Conservation (phyloP, 208 protist species). For the Leishmania tarentolae region DNA sequence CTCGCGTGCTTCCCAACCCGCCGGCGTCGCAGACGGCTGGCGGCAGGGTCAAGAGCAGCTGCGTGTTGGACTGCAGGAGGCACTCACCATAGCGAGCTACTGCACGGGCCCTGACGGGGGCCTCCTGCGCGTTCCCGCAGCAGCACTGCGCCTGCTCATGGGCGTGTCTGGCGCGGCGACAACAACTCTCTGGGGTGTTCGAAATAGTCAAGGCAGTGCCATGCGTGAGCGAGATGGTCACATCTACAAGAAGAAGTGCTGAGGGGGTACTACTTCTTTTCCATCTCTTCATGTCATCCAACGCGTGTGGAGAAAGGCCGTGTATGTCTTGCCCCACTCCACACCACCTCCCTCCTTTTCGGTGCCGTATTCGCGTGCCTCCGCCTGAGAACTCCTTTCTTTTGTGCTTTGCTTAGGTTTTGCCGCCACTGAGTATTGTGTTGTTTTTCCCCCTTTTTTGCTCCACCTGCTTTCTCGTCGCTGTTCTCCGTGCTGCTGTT, state of each 20-base stretch:
- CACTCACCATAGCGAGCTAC: slow-evolving; percentile 31
- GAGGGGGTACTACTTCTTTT: not conserved
- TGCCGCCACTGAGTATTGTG: not conserved
- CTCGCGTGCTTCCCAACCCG: slow-evolving; percentile 28
- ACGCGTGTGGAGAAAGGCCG: not conserved
- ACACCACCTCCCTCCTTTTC: not conserved
- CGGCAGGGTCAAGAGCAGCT: slow-evolving; percentile 34
- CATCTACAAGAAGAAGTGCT: slow-evolving; percentile 35
- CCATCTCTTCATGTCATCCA: not conserved
- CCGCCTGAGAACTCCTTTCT: not conserved
- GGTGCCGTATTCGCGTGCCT: not conserved
- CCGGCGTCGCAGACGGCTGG: slow-evolving; percentile 27
- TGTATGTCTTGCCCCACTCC: not conserved
- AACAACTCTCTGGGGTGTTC: slow-evolving; percentile 37
- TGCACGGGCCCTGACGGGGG: slow-evolving; percentile 31
- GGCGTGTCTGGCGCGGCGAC: slow-evolving; percentile 40
- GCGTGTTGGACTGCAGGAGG: slow-evolving; percentile 30
- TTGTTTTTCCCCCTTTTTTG: not conserved
- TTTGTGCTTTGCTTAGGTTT: slow-evolving; percentile 8
- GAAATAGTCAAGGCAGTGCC: slow-evolving; percentile 31
- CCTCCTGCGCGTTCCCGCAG: slow-evolving; percentile 35
- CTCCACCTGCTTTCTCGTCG: not conserved
- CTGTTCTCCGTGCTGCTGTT: not conserved
- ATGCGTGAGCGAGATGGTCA: slow-evolving; percentile 24
- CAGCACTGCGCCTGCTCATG: slow-evolving; percentile 40